Evolutionary conservation across 2,329 filamentous ascomycete genomes (phyloP).

Genomic region (Calonectria pseudoreteaudii): DNA sequence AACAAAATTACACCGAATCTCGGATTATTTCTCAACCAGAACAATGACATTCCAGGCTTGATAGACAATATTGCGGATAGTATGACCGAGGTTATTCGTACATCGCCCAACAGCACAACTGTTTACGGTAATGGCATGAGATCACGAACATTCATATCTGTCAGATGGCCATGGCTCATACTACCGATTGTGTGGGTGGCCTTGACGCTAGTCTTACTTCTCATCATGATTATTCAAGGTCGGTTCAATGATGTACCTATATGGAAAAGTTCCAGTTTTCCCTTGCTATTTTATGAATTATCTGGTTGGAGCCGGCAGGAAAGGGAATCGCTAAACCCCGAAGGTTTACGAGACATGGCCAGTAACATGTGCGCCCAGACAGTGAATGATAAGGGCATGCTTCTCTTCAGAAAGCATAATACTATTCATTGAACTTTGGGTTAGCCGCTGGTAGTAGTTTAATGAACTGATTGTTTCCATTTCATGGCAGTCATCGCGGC

Average conservation of each 20-base stretch:
- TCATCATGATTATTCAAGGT: neutral
- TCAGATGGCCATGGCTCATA: constrained; percentile 1
- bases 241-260: neutral
- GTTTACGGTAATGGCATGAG: neutral
- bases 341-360: no score
- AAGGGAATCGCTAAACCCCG: no score
- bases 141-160: neutral
- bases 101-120: neutral
- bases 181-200: neutral
- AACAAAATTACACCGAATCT: neutral
- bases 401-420: no score
- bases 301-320: neutral
- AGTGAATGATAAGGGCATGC: no score
- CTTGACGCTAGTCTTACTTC: neutral
- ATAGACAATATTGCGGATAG: neutral
- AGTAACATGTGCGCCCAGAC: no score
- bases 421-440: no score
- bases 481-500: no score
- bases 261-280: constrained; percentile 1
- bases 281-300: neutral
- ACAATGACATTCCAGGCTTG: neutral
- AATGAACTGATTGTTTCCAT: no score
- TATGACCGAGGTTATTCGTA: neutral
- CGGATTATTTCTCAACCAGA: neutral
- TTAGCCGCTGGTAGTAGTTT: no score